phyloP scores from a whole-genome alignment of 441 rosid species.

The Isatis lusitanica region DNA sequence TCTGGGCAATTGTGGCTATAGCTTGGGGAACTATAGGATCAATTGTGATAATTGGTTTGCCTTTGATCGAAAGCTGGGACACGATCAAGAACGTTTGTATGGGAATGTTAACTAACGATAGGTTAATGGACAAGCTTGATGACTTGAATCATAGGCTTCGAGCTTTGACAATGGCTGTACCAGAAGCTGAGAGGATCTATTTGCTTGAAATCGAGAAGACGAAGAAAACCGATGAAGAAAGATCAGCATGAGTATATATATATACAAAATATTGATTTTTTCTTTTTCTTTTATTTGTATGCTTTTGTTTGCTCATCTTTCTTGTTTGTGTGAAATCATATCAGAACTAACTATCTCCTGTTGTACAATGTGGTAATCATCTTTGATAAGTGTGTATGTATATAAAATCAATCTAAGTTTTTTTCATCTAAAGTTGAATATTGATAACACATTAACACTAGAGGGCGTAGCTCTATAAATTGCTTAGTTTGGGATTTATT shows the following conservation, averaged over 20 bases:
- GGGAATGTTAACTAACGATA: conserved; percentile 81
- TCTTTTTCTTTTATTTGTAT: not conserved
- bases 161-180: conserved; percentile 52
- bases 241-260: not conserved
- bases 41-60: conserved; percentile 57
- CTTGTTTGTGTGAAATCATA: conserved; percentile 7
- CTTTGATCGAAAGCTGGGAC: conserved; percentile 81
- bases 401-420: not conserved
- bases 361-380: not conserved
- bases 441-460: too few relatives aligned
- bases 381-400: not conserved
- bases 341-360: not conserved
- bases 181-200: conserved; percentile 65
- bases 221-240: conserved; percentile 45
- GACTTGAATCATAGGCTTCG: conserved; percentile 57
- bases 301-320: not conserved
- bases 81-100: conserved; percentile 54
- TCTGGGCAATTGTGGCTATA: conserved; percentile 81
- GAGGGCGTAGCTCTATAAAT: too few relatives aligned
- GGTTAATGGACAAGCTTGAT: conserved; percentile 62
- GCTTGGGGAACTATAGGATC: conserved; percentile 94
- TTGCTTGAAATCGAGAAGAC: conserved; percentile 58
- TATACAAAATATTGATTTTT: not conserved
- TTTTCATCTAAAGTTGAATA: too few relatives aligned
- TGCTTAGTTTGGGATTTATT: too few relatives aligned